These are phyloP conservation scores for Suhomyces terraborum DNA, from an alignment of 1,139 yeast genomes.

Conservation along the genomic window DNA sequence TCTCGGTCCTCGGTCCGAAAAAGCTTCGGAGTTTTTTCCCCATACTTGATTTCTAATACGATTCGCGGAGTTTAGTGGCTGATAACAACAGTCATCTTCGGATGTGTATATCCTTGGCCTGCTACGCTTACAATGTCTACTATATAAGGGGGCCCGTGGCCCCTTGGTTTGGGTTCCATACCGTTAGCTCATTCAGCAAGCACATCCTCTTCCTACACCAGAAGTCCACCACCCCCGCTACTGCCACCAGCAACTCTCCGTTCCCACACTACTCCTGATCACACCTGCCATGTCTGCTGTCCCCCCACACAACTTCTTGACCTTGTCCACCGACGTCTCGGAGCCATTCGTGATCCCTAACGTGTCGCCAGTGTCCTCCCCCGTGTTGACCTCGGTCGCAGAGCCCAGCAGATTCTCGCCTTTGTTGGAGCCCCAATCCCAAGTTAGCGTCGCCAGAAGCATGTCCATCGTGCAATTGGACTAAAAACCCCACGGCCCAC, in stretches of 20 bases:
- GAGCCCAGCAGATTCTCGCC: constrained; percentile 16
- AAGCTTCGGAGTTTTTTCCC: constrained; percentile 12
- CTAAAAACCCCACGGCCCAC: constrained; percentile 8
- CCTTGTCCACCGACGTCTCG: constrained; percentile 56
- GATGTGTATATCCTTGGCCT: constrained; percentile 6
- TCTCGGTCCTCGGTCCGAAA: constrained; percentile 12
- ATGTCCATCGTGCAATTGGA: constrained; percentile 33
- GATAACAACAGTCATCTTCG: constrained; percentile 3
- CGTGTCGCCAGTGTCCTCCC: constrained; percentile 59
- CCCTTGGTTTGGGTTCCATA: neutral
- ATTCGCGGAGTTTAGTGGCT: constrained; percentile 10
- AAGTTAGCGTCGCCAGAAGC: constrained; percentile 19
- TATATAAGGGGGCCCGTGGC: constrained; percentile 4
- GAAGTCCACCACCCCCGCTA: too few relatives aligned
- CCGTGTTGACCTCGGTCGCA: constrained; percentile 26
- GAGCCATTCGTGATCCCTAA: constrained; percentile 67
- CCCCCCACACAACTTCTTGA: constrained; percentile 37
- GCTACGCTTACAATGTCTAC: neutral
- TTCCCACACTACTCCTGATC: too few relatives aligned
- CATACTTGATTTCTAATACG: constrained; percentile 11
- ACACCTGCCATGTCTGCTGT: constrained; percentile 10
- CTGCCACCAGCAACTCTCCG: too few relatives aligned
- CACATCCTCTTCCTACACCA: too few relatives aligned
- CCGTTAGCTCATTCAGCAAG: too few relatives aligned
- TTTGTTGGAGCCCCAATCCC: constrained; percentile 18